Evolutionary conservation across 2,329 filamentous ascomycete genomes (phyloP), one percentile per base, ranked within the genome.

Genomic region (Fusarium buxicola): DNA sequence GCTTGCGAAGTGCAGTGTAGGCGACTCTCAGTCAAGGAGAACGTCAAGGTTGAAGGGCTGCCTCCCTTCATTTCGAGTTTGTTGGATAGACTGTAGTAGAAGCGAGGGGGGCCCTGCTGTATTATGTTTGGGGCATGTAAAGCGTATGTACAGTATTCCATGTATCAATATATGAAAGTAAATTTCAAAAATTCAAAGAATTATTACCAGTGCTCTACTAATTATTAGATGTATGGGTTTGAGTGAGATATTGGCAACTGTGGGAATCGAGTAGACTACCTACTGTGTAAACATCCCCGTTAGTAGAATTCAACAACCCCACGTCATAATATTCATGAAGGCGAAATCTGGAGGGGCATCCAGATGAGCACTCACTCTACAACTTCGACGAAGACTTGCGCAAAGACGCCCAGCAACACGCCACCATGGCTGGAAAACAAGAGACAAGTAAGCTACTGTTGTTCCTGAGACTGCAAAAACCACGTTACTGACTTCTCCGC

Each of bases 1-100:
- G 75, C 79, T n/a, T 85, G 90, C 32, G 93, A 96, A 74, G 85
- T 97, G 27, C 92, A 96, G 72, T 94, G 92, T 76, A 84, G 92
- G 57, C 82, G 84, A 53, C 78, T 94, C 24, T 83, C 81, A 1
- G 60, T 91, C 13, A 89, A 85, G 65, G 81, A 89, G 62, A 78
- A 86, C 12, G 84, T 92, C 12, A 68, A 78, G 4, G 54, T 87
- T 7, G 78, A 81, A 2, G 58, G 58, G 10, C 53, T 78, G n/a
- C 77, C 78, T 10, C 69, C 69, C 5, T 80, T 83, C 70, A 78
- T 89, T 13, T 76, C 80, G 1, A 56, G 54, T 6, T 40, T 78
- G 47, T 77, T 90, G 49, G 74, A 76, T 16, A 76, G 79, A 63
- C 66, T 91, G 50, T 90, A 77, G 60, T 16, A 47, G 25, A 25